Conservation (phyloP, 2,329 filamentous ascomycete species). For the Cladosporium austrohemisphaericum region DNA sequence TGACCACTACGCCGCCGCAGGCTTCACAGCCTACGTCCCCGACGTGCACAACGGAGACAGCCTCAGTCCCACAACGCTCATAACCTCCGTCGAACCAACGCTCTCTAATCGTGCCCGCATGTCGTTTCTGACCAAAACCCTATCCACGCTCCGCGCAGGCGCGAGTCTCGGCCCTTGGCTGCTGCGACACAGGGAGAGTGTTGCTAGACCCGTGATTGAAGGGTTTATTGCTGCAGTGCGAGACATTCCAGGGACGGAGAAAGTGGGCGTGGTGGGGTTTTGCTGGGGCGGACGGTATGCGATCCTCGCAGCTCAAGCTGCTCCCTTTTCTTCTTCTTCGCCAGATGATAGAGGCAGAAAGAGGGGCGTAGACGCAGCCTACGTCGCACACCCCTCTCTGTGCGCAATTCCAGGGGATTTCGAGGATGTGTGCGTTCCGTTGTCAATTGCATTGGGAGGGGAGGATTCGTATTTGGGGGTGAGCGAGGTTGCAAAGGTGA, state of each 20-base stretch:
- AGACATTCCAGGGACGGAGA: constrained; percentile 38
- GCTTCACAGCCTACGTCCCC: constrained; percentile 46
- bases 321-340: constrained; percentile 23
- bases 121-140: constrained; percentile 38
- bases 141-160: constrained; percentile 39
- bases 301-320: constrained; percentile 32
- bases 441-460: constrained; percentile 41
- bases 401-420: constrained; percentile 43
- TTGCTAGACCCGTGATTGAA: constrained; percentile 42
- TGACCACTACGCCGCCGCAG: constrained; percentile 45
- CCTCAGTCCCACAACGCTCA: constrained; percentile 35
- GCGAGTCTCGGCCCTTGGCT: constrained; percentile 44
- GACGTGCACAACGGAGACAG: constrained; percentile 43
- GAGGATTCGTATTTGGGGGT: constrained; percentile 42
- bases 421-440: constrained; percentile 37
- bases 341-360: constrained; percentile 27
- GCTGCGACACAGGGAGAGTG: constrained; percentile 41
- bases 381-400: constrained; percentile 41
- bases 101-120: constrained; percentile 38
- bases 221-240: constrained; percentile 41
- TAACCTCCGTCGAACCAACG: constrained; percentile 42
- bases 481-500: constrained; percentile 38
- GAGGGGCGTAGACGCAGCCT: constrained; percentile 40
- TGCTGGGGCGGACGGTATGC: constrained; percentile 47
- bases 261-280: constrained; percentile 47